Evolutionary conservation across 2,329 filamentous ascomycete genomes (phyloP), one percentile per base, ranked within the genome.

Genomic region (Colletotrichum gigasporum): DNA sequence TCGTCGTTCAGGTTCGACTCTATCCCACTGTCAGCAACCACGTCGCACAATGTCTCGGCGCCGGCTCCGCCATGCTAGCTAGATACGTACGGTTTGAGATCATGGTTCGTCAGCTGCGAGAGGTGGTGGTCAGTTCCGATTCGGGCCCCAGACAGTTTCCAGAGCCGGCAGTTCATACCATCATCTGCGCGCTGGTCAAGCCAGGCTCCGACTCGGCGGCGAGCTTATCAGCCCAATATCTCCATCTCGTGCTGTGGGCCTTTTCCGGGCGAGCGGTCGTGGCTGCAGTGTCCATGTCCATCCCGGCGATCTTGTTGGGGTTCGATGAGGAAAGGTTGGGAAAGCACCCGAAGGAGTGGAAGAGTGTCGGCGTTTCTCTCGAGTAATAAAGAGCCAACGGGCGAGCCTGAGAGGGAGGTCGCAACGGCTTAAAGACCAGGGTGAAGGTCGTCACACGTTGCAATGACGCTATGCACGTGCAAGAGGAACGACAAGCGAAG

Each of bases 191-290:
- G 55, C 85, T 89, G 7, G 89, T 91, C 71, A 97, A 84, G 45
- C 92, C 93, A 1, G 90, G 87, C 77, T 97, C 94, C 57, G 86
- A 80, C 59, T 91, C 85, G 63, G 96, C 91, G 45, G 91, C 89
- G 60, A 94, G 74, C 81, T 87, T 94, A 41, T 86, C 76, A 58
- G 77, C 76, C 76, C 82, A 80, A 66, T 76, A 74, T 68, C 78
- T 78, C 53, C 81, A 70, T 66, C 76, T 79, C 34, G 75, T 77
- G 63, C 69, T 73, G 62, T 76, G 71, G 48, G 75, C 73, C 68
- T 57, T 63, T 14, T 41, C 51, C 11, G 56, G 56, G 41, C 56
- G 48, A 12, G 56, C 61, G 11, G 41, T 61, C 73, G 58, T 58
- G 7, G 58, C 52, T 44, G 58, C 52, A 70, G 52, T 41, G 24